Percentiles rank a stretch among this genome's conserved stretches.
These are phyloP conservation scores for Helicocarpus griseus DNA, from an alignment of 2,329 filamentous ascomycete genomes.

Conservation along the genomic window DNA sequence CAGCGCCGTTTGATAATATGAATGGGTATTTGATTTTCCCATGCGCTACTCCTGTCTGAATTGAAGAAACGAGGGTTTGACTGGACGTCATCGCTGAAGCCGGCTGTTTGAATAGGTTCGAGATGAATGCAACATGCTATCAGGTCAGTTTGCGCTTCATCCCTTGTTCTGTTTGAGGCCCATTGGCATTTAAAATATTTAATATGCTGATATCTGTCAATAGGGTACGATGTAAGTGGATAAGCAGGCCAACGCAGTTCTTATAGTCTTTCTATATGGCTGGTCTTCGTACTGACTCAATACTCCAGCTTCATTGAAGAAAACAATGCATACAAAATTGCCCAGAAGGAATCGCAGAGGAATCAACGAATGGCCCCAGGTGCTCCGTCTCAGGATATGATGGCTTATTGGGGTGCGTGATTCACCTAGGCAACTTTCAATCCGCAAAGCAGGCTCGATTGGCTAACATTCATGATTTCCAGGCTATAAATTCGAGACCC, in stretches of 20 bases:
- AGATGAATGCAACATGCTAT: constrained; percentile 90
- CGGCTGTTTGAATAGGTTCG: constrained; percentile 50
- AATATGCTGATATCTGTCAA: background rate
- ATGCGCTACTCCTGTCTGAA: background rate
- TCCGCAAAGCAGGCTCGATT: background rate
- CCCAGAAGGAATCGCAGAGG: constrained; percentile 50
- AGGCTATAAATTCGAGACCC: constrained; percentile 95
- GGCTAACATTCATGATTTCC: background rate
- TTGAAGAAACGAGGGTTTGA: background rate
- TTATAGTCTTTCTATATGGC: background rate
- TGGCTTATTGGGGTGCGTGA: constrained; percentile 78
- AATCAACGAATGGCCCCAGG: constrained; percentile 41
- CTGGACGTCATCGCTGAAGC: background rate
- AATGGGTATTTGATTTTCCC: constrained; percentile 51
- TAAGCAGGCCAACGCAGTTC: background rate
- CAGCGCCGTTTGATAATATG: constrained; percentile 67
- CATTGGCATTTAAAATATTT: constrained; percentile 9
- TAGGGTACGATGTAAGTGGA: background rate
- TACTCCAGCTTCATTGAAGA: constrained; percentile 91
- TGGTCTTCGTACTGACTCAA: background rate
- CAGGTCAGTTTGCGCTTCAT: constrained; percentile 50
- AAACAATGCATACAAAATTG: constrained; percentile 63
- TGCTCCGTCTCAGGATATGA: constrained; percentile 61
- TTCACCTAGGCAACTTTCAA: background rate
- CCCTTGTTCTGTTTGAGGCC: background rate